A percentile compares a stretch with the other conserved stretches of the same genome.
Conservation (phyloP, 305 asterid genomes). For the Fraxinus sp. region DNA sequence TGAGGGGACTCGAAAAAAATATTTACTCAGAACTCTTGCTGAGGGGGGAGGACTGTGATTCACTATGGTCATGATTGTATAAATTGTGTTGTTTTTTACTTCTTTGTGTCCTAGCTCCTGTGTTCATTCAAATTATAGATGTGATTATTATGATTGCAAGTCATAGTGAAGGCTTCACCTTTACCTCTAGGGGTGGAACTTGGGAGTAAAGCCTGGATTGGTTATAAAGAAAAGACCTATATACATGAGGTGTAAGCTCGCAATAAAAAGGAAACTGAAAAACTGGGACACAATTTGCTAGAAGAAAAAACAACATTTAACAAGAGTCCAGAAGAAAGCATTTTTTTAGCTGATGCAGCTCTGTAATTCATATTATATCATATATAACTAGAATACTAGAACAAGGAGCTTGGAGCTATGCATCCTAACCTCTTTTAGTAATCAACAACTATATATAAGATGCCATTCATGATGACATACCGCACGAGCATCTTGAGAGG, state of each 20-base stretch:
- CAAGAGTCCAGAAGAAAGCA: not conserved
- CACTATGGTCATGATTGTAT: not conserved
- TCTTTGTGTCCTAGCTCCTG: not conserved
- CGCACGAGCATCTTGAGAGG: not conserved
- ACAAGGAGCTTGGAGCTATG: not conserved
- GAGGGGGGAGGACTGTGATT: not conserved
- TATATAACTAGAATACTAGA: not conserved
- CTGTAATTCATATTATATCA: not conserved
- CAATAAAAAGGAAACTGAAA: not conserved
- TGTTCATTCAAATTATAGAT: not conserved
- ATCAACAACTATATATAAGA: not conserved
- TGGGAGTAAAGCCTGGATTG: not conserved
- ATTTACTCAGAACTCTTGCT: not conserved
- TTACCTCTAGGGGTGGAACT: not conserved
- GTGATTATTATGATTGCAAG: not conserved
- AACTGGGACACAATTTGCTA: not conserved
- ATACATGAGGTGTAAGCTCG: not conserved
- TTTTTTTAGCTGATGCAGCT: not conserved
- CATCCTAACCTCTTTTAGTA: not conserved
- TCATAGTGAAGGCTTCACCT: not conserved
- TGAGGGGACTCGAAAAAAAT: no score
- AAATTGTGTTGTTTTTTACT: not conserved
- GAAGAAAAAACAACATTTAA: not conserved
- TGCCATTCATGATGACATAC: not conserved
- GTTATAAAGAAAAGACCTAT: not conserved